A percentile compares a stretch with the other conserved stretches of the same genome.
Conservation (phyloP, 768 basidiomycete genomes). For the Lentinus tigrinus region DNA sequence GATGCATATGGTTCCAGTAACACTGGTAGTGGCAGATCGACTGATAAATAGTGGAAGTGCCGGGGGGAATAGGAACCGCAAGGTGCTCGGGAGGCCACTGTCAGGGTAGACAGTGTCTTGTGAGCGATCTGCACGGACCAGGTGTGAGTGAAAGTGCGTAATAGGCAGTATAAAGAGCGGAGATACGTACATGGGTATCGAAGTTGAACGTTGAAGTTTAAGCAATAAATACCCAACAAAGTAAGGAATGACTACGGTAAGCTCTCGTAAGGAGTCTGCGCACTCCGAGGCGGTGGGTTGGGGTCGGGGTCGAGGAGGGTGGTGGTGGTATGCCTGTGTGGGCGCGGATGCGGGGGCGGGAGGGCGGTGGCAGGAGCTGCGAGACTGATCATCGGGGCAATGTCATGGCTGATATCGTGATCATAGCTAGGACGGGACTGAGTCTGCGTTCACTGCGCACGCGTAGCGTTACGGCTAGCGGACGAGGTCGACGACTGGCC, state of each 20-base stretch:
- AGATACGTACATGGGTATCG: not conserved
- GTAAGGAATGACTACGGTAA: slow-evolving; percentile 17
- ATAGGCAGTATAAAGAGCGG: not conserved
- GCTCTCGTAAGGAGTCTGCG: slow-evolving; percentile 4
- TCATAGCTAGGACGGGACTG: not conserved
- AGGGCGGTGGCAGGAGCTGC: not conserved
- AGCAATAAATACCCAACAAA: slow-evolving; percentile 18
- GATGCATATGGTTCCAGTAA: not conserved
- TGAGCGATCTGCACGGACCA: slow-evolving; percentile 3
- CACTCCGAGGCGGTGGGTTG: not conserved
- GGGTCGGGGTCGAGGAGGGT: not conserved
- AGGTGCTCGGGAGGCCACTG: not conserved
- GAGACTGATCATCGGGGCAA: slow-evolving; percentile 9
- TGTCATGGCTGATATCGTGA: slow-evolving; percentile 13
- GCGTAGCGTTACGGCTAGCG: not conserved
- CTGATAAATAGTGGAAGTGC: slow-evolving; percentile 15
- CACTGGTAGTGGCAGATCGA: slow-evolving; percentile 12
- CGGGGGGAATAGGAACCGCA: too few species aligned
- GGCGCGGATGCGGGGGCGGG: not conserved
- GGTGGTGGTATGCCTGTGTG: not conserved
- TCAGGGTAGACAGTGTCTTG: not conserved
- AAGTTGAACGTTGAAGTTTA: not conserved
- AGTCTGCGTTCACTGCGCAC: slow-evolving; percentile 4
- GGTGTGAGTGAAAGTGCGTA: not conserved
- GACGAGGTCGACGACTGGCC: slow-evolving; percentile 12